phyloP scores from a whole-genome alignment of 257 asterid genomes.

The Nicotiana noctiflora region DNA sequence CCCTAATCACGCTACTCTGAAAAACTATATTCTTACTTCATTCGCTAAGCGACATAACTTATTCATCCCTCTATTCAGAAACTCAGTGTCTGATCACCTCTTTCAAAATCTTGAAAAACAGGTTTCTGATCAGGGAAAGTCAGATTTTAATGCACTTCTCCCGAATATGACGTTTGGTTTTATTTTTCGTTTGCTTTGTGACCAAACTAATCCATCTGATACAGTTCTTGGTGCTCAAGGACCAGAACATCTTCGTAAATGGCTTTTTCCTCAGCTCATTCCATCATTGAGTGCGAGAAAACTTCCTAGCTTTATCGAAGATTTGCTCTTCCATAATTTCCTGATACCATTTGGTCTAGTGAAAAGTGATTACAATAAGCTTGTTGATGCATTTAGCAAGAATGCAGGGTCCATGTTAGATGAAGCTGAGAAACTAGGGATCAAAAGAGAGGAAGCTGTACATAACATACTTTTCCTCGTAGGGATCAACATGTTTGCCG shows the following conservation, averaged over 20 bases:
- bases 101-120: slow-evolving; percentile 45
- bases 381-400: slow-evolving; percentile 36
- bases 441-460: slow-evolving; percentile 66
- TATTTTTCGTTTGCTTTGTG: slow-evolving; percentile 53
- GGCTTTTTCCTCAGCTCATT: slow-evolving; percentile 57
- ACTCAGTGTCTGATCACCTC: slow-evolving; percentile 25
- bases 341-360: slow-evolving; percentile 35
- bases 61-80: slow-evolving; percentile 41
- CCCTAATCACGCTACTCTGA: slow-evolving; percentile 38
- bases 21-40: slow-evolving; percentile 29
- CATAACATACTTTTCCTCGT: slow-evolving; percentile 77
- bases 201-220: slow-evolving; percentile 29
- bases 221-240: slow-evolving; percentile 35
- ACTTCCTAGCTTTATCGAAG: slow-evolving; percentile 51
- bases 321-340: slow-evolving; percentile 42
- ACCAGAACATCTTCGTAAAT: slow-evolving; percentile 32
- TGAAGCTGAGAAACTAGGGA: slow-evolving; percentile 43
- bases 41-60: slow-evolving; percentile 31
- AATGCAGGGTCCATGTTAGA: slow-evolving; percentile 35
- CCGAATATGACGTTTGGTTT: slow-evolving; percentile 57
- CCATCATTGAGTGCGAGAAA: slow-evolving; percentile 42
- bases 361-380: slow-evolving; percentile 37
- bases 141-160: slow-evolving; percentile 36
- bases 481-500: slow-evolving; percentile 15
- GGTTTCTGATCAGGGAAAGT: slow-evolving; percentile 29